phyloP scores from a whole-genome alignment of 352 stramenopile genomes.

The Achlya hypogyna region DNA sequence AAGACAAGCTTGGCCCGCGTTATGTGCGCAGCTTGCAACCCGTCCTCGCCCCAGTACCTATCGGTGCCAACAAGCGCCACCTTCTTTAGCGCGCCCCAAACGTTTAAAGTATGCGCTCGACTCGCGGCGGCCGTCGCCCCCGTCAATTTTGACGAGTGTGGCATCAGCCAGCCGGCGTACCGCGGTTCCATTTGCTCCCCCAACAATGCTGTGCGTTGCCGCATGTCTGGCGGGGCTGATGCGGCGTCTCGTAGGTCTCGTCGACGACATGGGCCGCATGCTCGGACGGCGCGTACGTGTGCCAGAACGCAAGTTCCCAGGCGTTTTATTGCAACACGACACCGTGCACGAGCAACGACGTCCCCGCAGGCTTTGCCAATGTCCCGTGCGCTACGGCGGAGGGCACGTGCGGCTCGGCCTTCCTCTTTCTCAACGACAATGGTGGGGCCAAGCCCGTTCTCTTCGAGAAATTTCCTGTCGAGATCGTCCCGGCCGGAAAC shows the following conservation, averaged over 20 bases:
- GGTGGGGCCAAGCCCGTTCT: constrained; percentile 61
- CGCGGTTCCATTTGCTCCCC: neutral
- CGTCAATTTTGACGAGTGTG: constrained; percentile 14
- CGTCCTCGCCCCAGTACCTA: neutral
- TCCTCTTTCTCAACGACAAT: constrained; percentile 76
- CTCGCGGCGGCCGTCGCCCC: neutral
- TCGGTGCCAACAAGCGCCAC: neutral
- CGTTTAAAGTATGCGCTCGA: constrained; percentile 8
- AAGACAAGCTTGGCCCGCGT: neutral
- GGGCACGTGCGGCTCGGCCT: constrained; percentile 43
- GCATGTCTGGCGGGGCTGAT: neutral
- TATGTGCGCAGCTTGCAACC: constrained; percentile 11
- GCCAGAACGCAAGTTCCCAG: constrained; percentile 27
- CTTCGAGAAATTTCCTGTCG: constrained; percentile 54
- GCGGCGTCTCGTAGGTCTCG: neutral
- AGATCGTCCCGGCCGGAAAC: constrained; percentile 52
- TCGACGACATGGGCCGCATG: constrained; percentile 39
- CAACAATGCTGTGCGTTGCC: neutral
- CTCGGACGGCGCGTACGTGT: constrained; percentile 42
- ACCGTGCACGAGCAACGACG: constrained; percentile 28
- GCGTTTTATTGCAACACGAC: constrained; percentile 50
- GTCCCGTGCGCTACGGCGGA: constrained; percentile 34
- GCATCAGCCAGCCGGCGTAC: constrained; percentile 4
- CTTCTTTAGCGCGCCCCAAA: neutral
- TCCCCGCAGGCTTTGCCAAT: constrained; percentile 44